Percentiles rank a stretch among this genome's conserved stretches.
Evolutionary conservation across 306 rosid species (phyloP).

Genomic region (Rosa multiflora): DNA sequence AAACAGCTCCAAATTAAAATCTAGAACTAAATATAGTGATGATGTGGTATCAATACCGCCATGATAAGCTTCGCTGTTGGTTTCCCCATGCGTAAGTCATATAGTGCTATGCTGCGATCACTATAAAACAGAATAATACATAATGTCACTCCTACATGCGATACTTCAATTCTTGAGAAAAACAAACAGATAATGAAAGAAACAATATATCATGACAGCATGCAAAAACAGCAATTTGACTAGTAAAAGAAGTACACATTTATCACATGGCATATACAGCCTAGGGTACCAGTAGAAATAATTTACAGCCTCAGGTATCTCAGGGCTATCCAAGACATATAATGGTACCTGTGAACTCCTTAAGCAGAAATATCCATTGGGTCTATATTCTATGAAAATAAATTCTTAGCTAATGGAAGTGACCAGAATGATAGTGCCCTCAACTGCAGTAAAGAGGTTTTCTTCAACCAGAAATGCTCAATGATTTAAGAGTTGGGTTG

Average conservation of each 20-base stretch:
- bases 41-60: conserved; percentile 53
- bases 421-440: neutral
- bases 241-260: neutral
- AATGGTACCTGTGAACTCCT: neutral
- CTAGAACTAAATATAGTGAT: neutral
- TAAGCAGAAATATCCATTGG: neutral
- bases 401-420: neutral
- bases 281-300: neutral
- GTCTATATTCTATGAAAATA: neutral
- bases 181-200: neutral
- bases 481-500: neutral
- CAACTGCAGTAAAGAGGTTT: neutral
- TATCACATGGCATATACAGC: neutral
- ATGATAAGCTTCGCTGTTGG: conserved; percentile 66
- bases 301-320: neutral
- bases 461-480: neutral
- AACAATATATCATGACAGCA: neutral
- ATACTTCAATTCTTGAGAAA: neutral
- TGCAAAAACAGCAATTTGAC: neutral
- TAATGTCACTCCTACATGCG: neutral
- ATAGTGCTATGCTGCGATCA: conserved; percentile 81
- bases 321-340: neutral
- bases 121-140: conserved; percentile 36
- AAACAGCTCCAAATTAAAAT: neutral
- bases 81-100: conserved; percentile 76